Conservation (phyloP, 1,284 basidiomycete genomes). For the Sanghuangporus sanghuang region DNA sequence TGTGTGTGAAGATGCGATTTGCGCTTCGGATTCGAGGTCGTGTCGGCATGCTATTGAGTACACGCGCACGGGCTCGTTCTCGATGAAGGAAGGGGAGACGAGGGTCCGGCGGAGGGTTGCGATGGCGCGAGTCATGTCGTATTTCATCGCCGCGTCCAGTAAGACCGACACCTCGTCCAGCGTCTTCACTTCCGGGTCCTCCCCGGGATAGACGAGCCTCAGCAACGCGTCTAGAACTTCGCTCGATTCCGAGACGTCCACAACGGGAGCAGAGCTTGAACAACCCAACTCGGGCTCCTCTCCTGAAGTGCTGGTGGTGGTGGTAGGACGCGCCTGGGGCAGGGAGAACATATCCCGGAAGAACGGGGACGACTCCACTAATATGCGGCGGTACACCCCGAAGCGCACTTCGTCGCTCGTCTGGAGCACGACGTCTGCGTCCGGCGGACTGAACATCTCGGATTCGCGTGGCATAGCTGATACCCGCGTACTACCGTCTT, state of each 20-base stretch:
- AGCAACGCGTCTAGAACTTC: constrained; percentile 44
- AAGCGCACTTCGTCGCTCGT: constrained; percentile 41
- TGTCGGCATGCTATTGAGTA: constrained; percentile 67
- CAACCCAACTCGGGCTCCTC: constrained; percentile 17
- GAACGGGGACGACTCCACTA: constrained; percentile 58
- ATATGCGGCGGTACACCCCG: constrained; percentile 55
- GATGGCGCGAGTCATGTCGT: constrained; percentile 48
- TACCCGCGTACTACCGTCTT: neutral
- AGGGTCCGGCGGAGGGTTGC: constrained; percentile 46
- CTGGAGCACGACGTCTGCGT: constrained; percentile 21
- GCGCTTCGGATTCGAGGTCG: constrained; percentile 53
- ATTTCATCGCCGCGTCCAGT: constrained; percentile 57
- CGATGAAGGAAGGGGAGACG: constrained; percentile 43
- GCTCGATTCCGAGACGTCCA: constrained; percentile 50
- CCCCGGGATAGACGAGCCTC: constrained; percentile 41
- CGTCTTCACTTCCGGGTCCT: constrained; percentile 31
- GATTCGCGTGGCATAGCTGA: neutral
- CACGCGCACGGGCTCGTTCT: constrained; percentile 47
- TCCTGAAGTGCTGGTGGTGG: neutral
- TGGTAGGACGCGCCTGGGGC: constrained; percentile 38
- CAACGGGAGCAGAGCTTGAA: constrained; percentile 32
- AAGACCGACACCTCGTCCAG: constrained; percentile 49
- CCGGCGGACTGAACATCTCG: neutral
- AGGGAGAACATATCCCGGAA: constrained; percentile 65
- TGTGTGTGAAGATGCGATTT: constrained; percentile 49